Base-by-base conservation (phyloP, 257 asterid genomes). In the Oldenlandia corymbosa region DNA sequence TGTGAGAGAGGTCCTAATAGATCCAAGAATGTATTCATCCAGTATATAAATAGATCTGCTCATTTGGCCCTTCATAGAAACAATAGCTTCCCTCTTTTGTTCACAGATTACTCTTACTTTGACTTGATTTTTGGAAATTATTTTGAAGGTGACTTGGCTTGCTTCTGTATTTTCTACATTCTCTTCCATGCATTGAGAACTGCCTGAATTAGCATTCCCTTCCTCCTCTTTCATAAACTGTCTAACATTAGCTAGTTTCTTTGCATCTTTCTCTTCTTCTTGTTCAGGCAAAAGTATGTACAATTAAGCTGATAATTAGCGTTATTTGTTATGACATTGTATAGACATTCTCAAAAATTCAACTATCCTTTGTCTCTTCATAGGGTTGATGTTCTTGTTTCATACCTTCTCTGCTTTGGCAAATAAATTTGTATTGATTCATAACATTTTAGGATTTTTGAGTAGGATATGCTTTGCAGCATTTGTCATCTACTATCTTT, bases 11-110 rank as follows among this genome's bases (percentile, higher is more conserved):
- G 27, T 62, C 65, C 66, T 62, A 67, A 56, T 31, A 30, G 77
- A 73, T 67, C 79, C 60, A 34, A 48, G 28, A 58, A 36, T 26
- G 54, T 51, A 54, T 46, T 53, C 52, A 12, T 56, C 34, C 28
- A 59, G 31, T 79, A 75, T 79, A 69, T 74, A 69, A n/a, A 66
- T 62, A 69, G 64, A 46, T 56, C 32, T 47, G 56, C 28, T 66
- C 71, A 34, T 64, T 53, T 42, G 11, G 36, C 18, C 71, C 55
- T 45, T 42, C 57, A 17, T 36, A 66, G 17, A 54, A 13, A 51
- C 28, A 28, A n/a, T 34, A 47, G 49, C 49, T 31, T 64, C 54
- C 46, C 26, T 18, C 27, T 37, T 45, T 3, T 0, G 21, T 30
- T 31, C 5, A 17, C 4, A 17, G 3, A 11, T 42, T 27, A 42